Evolutionary conservation across 345 rosid genomes (phyloP).

Genomic region (Dipteronia sinensis): DNA sequence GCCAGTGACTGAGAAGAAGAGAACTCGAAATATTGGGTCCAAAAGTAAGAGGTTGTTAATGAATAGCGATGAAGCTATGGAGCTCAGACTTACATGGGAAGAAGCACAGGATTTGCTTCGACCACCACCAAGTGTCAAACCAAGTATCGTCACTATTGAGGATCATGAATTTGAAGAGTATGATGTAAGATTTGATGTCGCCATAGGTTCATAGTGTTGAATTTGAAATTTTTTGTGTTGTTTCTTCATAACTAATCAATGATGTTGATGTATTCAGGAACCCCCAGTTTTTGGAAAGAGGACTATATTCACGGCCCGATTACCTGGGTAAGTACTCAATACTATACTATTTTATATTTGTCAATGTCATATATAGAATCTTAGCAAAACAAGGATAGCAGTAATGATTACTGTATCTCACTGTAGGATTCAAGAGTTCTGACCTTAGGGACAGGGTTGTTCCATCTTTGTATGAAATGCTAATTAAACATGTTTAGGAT

Average conservation of each 20-base stretch:
- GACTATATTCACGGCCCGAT: conserved; percentile 55
- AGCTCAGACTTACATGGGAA: conserved; percentile 82
- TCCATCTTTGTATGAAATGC: no score
- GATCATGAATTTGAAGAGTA: conserved; percentile 89
- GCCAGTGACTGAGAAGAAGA: conserved; percentile 57
- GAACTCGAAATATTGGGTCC: conserved; percentile 70
- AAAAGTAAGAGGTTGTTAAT: conserved; percentile 72
- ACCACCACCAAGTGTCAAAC: conserved; percentile 64
- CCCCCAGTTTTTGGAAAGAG: conserved; percentile 93
- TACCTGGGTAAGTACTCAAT: conserved; percentile 63
- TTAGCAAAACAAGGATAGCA: no score
- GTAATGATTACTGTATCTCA: no score
- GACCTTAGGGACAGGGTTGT: no score
- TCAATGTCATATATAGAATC: no score
- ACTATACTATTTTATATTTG: background rate
- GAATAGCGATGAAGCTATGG: conserved; percentile 71
- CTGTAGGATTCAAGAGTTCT: no score
- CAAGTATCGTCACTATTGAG: conserved; percentile 62
- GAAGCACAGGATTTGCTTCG: conserved; percentile 92
- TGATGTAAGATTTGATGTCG: conserved; percentile 52
- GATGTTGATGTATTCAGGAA: conserved; percentile 53
- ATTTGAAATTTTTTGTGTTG: background rate
- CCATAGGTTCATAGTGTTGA: conserved; percentile 8
- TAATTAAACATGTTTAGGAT: no score
- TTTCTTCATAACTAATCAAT: conserved; percentile 23